Evolutionary conservation across 108 stramenopile genomes (phyloP).

Genomic region (Nitzschia sp.): DNA sequence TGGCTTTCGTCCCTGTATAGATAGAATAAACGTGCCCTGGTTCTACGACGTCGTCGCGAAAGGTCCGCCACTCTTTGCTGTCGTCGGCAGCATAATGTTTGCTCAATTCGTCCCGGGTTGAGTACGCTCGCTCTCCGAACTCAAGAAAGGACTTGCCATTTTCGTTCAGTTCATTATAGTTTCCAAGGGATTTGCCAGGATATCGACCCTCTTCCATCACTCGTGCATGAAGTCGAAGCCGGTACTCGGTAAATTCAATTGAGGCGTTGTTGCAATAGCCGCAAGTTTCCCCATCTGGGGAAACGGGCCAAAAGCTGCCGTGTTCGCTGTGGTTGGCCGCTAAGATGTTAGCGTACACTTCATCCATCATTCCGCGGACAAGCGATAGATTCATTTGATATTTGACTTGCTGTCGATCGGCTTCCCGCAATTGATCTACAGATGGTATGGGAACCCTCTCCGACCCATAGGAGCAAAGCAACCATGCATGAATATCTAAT

Average conservation of each 20-base stretch:
- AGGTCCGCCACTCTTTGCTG: conserved; percentile 14
- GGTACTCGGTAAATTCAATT: neutral
- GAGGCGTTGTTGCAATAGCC: conserved; percentile 1
- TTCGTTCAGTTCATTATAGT: conserved; percentile 30
- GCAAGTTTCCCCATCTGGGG: conserved; percentile 15
- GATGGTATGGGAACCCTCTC: conserved; percentile 24
- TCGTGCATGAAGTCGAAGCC: conserved; percentile 26
- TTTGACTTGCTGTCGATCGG: conserved; percentile 24
- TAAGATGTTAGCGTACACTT: conserved; percentile 20
- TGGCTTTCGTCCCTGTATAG: conserved; percentile 30
- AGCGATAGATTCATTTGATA: conserved; percentile 25
- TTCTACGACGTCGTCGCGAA: conserved; percentile 13
- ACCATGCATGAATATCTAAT: conserved; percentile 45
- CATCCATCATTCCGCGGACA: conserved; percentile 28
- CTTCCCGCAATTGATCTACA: conserved; percentile 34
- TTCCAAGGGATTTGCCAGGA: conserved; percentile 40
- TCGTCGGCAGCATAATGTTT: neutral
- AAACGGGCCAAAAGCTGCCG: conserved; percentile 2
- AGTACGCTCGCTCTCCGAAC: neutral
- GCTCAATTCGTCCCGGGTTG: neutral
- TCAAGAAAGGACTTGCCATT: conserved; percentile 25
- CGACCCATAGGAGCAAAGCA: conserved; percentile 22
- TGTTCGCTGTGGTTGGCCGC: neutral
- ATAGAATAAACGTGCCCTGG: conserved; percentile 17
- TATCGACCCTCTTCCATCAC: conserved; percentile 32